A percentile compares a stretch with the other conserved stretches of the same genome.
phyloP scores from a whole-genome alignment of 805 yeast species.

The Candida wancherniae region DNA sequence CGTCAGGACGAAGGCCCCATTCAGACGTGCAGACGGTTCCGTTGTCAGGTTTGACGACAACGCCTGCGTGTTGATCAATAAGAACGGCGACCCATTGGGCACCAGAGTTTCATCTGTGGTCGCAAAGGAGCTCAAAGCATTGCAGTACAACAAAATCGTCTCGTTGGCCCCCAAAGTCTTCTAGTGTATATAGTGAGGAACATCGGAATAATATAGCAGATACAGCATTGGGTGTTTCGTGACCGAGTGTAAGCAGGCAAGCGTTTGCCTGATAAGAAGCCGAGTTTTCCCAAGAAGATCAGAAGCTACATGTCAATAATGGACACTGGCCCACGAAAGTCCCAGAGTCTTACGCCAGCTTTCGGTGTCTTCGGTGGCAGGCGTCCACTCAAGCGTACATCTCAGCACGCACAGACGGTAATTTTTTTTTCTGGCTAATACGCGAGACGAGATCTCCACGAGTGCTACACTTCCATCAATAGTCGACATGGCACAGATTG shows the following conservation, averaged over 20 bases:
- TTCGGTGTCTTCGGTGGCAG: too few relatives aligned
- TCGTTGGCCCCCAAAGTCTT: slow-evolving; percentile 76
- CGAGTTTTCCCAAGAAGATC: too few relatives aligned
- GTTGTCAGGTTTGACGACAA: slow-evolving; percentile 87
- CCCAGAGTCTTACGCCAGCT: too few relatives aligned
- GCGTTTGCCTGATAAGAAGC: too few relatives aligned
- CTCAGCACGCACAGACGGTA: slow-evolving; percentile 7
- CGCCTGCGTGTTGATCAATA: slow-evolving; percentile 92
- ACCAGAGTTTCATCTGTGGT: slow-evolving; percentile 88
- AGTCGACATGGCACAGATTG: slow-evolving; percentile 19
- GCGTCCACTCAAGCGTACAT: slow-evolving; percentile 7
- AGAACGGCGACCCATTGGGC: slow-evolving; percentile 90
- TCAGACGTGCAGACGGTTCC: slow-evolving; percentile 81
- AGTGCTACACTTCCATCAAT: too few relatives aligned
- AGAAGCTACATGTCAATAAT: too few relatives aligned
- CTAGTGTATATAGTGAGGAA: slow-evolving; percentile 9
- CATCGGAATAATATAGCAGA: too few relatives aligned
- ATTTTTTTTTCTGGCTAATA: too few relatives aligned
- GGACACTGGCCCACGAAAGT: too few relatives aligned
- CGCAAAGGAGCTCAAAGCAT: slow-evolving; percentile 82
- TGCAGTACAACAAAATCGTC: slow-evolving; percentile 78
- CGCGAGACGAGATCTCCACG: too few relatives aligned
- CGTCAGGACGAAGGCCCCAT: slow-evolving; percentile 82
- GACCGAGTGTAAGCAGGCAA: too few relatives aligned
- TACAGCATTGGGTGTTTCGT: too few relatives aligned